Evolutionary conservation across 441 rosid species (phyloP).

Genomic region (Populus tomentosa): DNA sequence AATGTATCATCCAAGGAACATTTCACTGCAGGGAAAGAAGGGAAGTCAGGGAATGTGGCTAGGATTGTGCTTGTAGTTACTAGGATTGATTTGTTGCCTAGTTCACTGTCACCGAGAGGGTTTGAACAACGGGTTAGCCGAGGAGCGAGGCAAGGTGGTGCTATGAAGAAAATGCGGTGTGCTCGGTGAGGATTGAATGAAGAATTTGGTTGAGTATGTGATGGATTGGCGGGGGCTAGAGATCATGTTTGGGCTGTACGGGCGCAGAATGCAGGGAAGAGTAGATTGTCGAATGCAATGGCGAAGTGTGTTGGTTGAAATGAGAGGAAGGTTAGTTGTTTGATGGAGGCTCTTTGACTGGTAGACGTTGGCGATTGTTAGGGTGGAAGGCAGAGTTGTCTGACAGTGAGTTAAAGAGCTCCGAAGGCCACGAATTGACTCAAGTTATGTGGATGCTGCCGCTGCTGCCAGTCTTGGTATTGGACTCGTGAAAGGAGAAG

Average conservation of each 20-base stretch:
- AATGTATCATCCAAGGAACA: constrained; percentile 36
- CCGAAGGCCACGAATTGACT: constrained; percentile 54
- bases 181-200: constrained; percentile 66
- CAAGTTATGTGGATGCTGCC: constrained; percentile 73
- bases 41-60: constrained; percentile 75
- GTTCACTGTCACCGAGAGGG: constrained; percentile 57
- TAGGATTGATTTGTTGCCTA: constrained; percentile 80
- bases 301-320: constrained; percentile 45
- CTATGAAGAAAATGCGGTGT: constrained; percentile 66
- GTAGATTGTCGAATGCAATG: constrained; percentile 75
- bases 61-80: constrained; percentile 75
- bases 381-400: constrained; percentile 75
- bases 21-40: constrained; percentile 61
- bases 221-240: not conserved
- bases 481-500: no score
- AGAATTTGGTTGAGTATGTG: constrained; percentile 70
- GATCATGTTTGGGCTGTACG: constrained; percentile 48
- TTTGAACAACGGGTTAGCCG: constrained; percentile 82
- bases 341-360: constrained; percentile 90
- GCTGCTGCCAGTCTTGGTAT: constrained; percentile 35
- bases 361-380: constrained; percentile 62
- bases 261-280: constrained; percentile 78
- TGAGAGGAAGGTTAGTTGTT: constrained; percentile 31
- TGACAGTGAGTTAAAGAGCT: constrained; percentile 73
- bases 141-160: constrained; percentile 44